Evolutionary conservation across 257 asterid species (phyloP).

Genomic region (Sherardia arvensis): DNA sequence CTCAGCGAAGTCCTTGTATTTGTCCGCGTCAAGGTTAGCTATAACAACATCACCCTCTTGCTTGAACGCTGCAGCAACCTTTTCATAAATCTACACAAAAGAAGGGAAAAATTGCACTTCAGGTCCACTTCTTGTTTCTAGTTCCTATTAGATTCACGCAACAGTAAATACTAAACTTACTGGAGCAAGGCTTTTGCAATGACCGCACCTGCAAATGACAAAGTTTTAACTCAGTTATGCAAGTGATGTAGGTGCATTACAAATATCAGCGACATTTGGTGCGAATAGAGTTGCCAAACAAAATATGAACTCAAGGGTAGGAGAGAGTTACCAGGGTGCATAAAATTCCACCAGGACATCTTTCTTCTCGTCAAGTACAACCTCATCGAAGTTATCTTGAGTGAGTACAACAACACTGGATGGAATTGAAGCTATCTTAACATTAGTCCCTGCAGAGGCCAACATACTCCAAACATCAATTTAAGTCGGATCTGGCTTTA

Average conservation of each 20-base stretch:
- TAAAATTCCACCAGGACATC: conserved; percentile 87
- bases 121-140: conserved; percentile 4
- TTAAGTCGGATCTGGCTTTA: background rate
- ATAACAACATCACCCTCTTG: conserved; percentile 73
- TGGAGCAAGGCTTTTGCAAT: conserved; percentile 90
- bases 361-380: conserved; percentile 68
- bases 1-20: conserved; percentile 65
- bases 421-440: conserved; percentile 70
- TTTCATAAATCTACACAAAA: conserved; percentile 59
- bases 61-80: conserved; percentile 75
- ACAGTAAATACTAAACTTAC: conserved; percentile 45
- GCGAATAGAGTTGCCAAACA: background rate
- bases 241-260: background rate
- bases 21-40: conserved; percentile 87
- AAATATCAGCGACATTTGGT: background rate
- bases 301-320: background rate
- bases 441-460: conserved; percentile 72
- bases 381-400: conserved; percentile 60
- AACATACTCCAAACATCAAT: background rate
- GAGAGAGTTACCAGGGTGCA: conserved; percentile 77
- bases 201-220: conserved; percentile 78
- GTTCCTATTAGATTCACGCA: conserved; percentile 11
- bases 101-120: conserved; percentile 12
- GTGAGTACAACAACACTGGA: conserved; percentile 69
- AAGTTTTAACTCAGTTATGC: conserved; percentile 18